phyloP scores from a whole-genome alignment of 1,284 basidiomycete genomes.

The Grifola frondosa region DNA sequence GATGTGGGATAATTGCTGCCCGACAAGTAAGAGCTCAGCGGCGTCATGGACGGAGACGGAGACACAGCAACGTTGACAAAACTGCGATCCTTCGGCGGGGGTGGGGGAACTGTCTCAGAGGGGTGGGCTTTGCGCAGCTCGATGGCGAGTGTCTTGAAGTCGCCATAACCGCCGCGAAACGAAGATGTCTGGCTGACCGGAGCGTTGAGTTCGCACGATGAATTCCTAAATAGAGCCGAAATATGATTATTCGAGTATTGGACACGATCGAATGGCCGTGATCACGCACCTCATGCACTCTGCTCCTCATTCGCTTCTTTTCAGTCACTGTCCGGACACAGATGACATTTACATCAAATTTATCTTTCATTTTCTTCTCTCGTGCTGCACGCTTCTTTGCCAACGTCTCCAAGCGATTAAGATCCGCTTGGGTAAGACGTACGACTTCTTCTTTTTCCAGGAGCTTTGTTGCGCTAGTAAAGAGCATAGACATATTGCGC shows the following conservation, averaged over 20 bases:
- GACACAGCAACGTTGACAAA: constrained; percentile 45
- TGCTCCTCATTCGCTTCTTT: constrained; percentile 80
- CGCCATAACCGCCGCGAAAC: constrained; percentile 94
- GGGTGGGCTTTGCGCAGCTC: constrained; percentile 88
- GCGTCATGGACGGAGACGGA: constrained; percentile 30
- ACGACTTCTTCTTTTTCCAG: constrained; percentile 85
- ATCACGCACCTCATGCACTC: constrained; percentile 74
- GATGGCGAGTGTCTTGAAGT: constrained; percentile 84
- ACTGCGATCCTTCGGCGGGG: constrained; percentile 85
- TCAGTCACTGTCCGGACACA: constrained; percentile 79
- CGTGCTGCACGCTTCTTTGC: constrained; percentile 60
- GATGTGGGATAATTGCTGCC: constrained; percentile 2
- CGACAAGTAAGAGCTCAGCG: constrained; percentile 7
- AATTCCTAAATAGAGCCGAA: constrained; percentile 69
- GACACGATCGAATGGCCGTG: constrained; percentile 6
- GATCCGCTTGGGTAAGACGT: constrained; percentile 78
- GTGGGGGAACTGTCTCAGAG: constrained; percentile 72
- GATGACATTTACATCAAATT: constrained; percentile 88
- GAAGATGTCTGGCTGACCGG: constrained; percentile 73
- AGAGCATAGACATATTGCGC: constrained; percentile 78
- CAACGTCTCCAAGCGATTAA: constrained; percentile 71
- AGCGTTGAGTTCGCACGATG: constrained; percentile 84
- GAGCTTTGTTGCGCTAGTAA: constrained; percentile 81
- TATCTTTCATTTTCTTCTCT: constrained; percentile 44
- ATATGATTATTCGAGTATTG: constrained; percentile 8